Evolutionary conservation across 1,284 basidiomycete genomes (phyloP).

Genomic region (Fomitopsis schrenkii): DNA sequence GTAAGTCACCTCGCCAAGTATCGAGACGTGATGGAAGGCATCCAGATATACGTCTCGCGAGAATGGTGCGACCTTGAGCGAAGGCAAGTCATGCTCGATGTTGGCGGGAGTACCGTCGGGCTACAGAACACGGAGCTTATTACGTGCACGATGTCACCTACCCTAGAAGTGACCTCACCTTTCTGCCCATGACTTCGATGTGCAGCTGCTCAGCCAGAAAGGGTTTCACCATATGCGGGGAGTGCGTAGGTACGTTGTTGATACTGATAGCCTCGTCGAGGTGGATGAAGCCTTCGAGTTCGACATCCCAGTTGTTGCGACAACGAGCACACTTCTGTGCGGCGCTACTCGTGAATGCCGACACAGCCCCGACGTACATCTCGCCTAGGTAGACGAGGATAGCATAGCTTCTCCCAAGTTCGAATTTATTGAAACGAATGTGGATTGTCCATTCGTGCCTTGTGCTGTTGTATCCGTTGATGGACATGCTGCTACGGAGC

Average conservation of each 20-base stretch:
- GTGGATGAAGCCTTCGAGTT: constrained; percentile 52
- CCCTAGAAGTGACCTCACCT: constrained; percentile 5
- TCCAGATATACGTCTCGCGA: neutral
- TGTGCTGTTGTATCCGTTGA: neutral
- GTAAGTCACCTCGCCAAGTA: neutral
- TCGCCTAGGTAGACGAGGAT: constrained; percentile 39
- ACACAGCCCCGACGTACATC: constrained; percentile 34
- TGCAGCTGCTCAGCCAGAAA: constrained; percentile 18
- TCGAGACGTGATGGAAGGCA: neutral
- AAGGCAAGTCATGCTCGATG: constrained; percentile 4
- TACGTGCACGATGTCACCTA: neutral
- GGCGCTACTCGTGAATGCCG: constrained; percentile 36
- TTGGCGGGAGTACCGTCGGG: constrained; percentile 3
- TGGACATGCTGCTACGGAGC: neutral
- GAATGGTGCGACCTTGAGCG: constrained; percentile 5
- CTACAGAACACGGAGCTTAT: neutral
- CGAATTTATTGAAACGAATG: constrained; percentile 38
- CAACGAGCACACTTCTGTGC: constrained; percentile 39
- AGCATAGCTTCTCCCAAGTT: constrained; percentile 37
- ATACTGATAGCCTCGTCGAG: constrained; percentile 32
- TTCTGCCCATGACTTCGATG: neutral
- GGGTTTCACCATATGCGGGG: constrained; percentile 33
- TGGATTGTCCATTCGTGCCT: constrained; percentile 38
- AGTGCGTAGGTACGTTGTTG: constrained; percentile 24
- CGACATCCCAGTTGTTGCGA: constrained; percentile 27